Evolutionary conservation across 1,139 yeast species (phyloP).

Genomic region (Pichia sp.): DNA sequence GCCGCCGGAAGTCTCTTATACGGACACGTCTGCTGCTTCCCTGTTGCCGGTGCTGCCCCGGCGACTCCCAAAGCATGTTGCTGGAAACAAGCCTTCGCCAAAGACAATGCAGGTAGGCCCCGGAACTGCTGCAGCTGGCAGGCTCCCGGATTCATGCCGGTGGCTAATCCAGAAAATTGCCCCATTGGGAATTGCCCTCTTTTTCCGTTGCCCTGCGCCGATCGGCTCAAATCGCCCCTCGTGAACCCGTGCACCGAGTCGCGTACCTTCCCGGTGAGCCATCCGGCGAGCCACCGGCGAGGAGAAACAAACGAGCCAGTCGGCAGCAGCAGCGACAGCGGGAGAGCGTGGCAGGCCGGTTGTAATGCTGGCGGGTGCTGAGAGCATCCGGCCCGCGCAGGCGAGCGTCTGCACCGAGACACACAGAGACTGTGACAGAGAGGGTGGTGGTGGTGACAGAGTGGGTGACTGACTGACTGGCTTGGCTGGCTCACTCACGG

Average conservation of each 20-base stretch:
- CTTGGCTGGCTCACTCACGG: too few relatives aligned
- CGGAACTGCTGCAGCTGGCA: neutral
- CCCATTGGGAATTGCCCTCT: neutral
- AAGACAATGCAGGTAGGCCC: neutral
- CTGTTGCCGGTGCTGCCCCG: too few relatives aligned
- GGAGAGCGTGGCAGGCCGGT: too few relatives aligned
- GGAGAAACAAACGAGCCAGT: too few relatives aligned
- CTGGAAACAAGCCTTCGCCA: slow-evolving; percentile 4
- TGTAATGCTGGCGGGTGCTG: too few relatives aligned
- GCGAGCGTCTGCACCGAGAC: too few relatives aligned
- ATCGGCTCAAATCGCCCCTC: neutral
- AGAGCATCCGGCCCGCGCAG: too few relatives aligned
- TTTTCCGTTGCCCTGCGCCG: neutral
- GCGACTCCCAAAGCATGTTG: neutral
- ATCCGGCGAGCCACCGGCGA: too few relatives aligned
- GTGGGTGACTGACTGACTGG: too few relatives aligned
- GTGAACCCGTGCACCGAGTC: neutral
- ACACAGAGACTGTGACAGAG: too few relatives aligned
- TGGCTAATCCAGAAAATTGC: slow-evolving; percentile 5
- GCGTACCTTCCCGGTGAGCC: neutral
- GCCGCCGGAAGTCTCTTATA: neutral
- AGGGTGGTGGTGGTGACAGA: too few relatives aligned
- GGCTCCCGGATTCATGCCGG: neutral
- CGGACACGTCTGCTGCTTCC: neutral
- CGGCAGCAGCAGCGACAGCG: too few relatives aligned